Percentiles rank a stretch among this genome's conserved stretches.
These are phyloP conservation scores for Fusarium clavum DNA, from an alignment of 2,329 filamentous ascomycete genomes.

Conservation along the genomic window DNA sequence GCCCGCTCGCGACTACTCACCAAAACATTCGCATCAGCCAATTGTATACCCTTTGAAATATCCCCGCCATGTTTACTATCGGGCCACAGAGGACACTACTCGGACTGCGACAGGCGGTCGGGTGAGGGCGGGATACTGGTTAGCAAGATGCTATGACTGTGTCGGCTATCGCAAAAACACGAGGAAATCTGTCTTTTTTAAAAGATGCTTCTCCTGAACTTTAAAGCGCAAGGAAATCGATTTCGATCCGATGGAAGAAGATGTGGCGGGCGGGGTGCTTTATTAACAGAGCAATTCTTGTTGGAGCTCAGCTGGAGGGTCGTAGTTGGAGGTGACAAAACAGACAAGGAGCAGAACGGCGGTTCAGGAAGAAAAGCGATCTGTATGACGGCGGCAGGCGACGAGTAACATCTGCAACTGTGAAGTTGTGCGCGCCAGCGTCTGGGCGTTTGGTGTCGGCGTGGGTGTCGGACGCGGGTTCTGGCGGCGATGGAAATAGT, in stretches of 20 bases:
- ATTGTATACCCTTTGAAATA: conserved; percentile 97
- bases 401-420: conserved; percentile 47
- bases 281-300: conserved; percentile 45
- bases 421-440: conserved; percentile 45
- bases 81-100: conserved; percentile 36
- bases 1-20: conserved; percentile 64
- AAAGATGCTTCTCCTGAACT: conserved; percentile 12
- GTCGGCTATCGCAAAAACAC: conserved; percentile 24
- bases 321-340: conserved; percentile 32
- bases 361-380: conserved; percentile 45
- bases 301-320: conserved; percentile 45
- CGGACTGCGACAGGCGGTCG: conserved; percentile 42
- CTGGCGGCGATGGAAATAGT: conserved; percentile 44
- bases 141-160: conserved; percentile 30
- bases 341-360: conserved; percentile 36
- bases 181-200: conserved; percentile 19
- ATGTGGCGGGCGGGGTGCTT: conserved; percentile 46
- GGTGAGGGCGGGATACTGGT: conserved; percentile 44
- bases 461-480: conserved; percentile 37
- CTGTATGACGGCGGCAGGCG: conserved; percentile 46
- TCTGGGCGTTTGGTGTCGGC: conserved; percentile 45
- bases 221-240: conserved; percentile 29
- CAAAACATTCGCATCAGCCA: conserved; percentile 98
- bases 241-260: conserved; percentile 36
- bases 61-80: conserved; percentile 76